Conservation (phyloP, 1,284 basidiomycete species). For the Ustilago shanxiensis region DNA sequence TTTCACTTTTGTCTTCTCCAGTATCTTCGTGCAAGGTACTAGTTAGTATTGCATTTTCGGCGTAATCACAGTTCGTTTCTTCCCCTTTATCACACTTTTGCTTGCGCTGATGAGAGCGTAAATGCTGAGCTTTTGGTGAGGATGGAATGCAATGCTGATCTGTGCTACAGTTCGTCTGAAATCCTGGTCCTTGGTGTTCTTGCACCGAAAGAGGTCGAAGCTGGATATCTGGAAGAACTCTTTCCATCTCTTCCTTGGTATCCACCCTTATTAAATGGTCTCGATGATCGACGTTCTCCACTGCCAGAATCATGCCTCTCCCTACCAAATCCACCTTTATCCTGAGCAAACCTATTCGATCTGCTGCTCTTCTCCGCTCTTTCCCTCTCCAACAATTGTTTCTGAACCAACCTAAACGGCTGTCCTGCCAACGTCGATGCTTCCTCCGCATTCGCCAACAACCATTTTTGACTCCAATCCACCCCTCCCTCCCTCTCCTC, state of each 20-base stretch:
- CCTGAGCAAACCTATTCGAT: neutral
- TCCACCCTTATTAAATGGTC: neutral
- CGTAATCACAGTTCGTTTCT: slow-evolving; percentile 9
- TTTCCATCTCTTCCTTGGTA: neutral
- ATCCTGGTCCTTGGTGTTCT: neutral
- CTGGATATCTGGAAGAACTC: neutral
- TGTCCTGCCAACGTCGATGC: slow-evolving; percentile 25
- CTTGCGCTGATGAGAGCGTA: too few species aligned
- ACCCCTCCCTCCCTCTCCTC: neutral
- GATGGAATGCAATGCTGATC: too few species aligned
- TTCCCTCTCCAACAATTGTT: neutral
- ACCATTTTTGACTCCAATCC: slow-evolving; percentile 34
- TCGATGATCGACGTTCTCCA: neutral
- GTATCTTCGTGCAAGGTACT: neutral
- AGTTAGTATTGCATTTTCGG: neutral
- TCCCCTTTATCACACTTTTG: neutral
- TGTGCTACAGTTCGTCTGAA: neutral
- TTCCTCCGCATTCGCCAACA: slow-evolving; percentile 30
- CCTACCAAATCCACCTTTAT: neutral
- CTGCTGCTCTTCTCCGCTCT: neutral
- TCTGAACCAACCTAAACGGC: slow-evolving; percentile 22
- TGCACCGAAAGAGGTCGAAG: neutral
- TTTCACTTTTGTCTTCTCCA: neutral
- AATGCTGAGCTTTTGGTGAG: too few species aligned
- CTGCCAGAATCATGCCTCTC: neutral